phyloP scores from a whole-genome alignment of 108 stramenopile species.

The Aurantiochytrium sp. region DNA sequence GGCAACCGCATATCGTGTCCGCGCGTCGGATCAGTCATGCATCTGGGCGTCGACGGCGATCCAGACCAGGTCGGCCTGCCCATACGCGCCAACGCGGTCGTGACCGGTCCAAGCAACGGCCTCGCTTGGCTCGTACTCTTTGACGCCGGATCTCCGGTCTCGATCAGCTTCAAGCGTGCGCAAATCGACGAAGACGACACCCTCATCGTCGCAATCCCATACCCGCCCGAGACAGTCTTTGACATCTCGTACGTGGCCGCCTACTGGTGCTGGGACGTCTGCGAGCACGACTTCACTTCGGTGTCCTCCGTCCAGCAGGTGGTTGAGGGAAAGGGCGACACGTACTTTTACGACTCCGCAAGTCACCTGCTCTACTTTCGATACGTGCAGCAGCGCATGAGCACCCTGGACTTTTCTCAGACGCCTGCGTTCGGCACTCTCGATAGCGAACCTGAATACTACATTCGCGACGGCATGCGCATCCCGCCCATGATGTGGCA shows the following conservation, averaged over 20 bases:
- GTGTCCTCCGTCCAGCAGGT: background rate
- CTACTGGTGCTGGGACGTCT: background rate
- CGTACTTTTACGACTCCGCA: background rate
- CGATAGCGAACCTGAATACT: background rate
- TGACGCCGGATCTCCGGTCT: background rate
- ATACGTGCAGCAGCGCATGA: background rate
- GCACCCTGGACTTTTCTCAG: background rate
- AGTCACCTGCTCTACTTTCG: background rate
- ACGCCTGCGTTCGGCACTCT: background rate
- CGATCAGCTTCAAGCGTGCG: background rate
- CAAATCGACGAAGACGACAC: background rate
- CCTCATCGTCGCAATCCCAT: background rate
- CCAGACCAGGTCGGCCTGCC: background rate
- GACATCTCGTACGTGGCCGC: background rate
- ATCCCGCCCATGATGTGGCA: background rate
- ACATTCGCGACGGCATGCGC: background rate
- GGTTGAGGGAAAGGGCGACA: background rate
- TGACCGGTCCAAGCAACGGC: background rate
- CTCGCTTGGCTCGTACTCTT: conserved; percentile 10
- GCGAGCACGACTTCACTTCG: background rate
- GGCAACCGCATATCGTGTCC: background rate
- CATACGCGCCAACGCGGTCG: background rate
- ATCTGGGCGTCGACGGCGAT: background rate
- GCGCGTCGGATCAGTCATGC: background rate
- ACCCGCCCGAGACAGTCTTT: background rate